Evolutionary conservation across 306 rosid species (phyloP).

Genomic region (Neltuma alba): DNA sequence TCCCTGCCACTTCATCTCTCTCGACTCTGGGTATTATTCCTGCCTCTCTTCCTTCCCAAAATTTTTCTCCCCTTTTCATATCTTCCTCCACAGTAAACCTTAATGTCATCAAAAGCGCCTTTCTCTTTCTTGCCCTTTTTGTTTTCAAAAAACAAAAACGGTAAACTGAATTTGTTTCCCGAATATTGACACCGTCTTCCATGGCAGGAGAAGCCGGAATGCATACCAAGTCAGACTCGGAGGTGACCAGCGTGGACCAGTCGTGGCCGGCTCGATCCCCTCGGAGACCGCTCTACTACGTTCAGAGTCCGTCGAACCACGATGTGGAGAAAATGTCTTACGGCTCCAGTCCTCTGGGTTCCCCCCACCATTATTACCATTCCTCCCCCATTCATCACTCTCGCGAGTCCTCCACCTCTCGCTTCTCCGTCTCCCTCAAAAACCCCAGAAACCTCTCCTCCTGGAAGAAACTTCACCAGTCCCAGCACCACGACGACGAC

Average conservation of each 20-base stretch:
- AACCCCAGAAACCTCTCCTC: constrained; percentile 46
- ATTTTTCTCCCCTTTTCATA: background rate
- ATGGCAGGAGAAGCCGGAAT: constrained; percentile 30
- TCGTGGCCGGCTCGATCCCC: constrained; percentile 76
- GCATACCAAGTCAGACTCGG: constrained; percentile 89
- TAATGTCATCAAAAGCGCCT: background rate
- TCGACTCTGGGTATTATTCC: background rate
- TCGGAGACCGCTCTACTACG: constrained; percentile 83
- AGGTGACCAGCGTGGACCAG: constrained; percentile 76
- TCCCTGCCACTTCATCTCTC: constrained; percentile 12
- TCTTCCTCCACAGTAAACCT: background rate
- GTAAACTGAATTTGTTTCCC: too few species aligned
- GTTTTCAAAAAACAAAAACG: too few species aligned
- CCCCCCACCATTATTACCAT: constrained; percentile 74
- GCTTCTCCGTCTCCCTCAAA: constrained; percentile 82
- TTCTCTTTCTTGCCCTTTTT: background rate
- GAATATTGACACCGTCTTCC: background rate
- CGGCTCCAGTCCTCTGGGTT: constrained; percentile 78
- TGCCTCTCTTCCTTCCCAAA: background rate
- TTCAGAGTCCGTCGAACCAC: constrained; percentile 93
- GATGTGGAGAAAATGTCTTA: constrained; percentile 95
- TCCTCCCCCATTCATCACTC: constrained; percentile 93
- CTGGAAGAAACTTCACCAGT: constrained; percentile 64
- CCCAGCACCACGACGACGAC: constrained; percentile 27
- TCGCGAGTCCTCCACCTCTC: constrained; percentile 89